Conservation (phyloP, 1,139 yeast species). For the Entelexis paramagnoliae region DNA sequence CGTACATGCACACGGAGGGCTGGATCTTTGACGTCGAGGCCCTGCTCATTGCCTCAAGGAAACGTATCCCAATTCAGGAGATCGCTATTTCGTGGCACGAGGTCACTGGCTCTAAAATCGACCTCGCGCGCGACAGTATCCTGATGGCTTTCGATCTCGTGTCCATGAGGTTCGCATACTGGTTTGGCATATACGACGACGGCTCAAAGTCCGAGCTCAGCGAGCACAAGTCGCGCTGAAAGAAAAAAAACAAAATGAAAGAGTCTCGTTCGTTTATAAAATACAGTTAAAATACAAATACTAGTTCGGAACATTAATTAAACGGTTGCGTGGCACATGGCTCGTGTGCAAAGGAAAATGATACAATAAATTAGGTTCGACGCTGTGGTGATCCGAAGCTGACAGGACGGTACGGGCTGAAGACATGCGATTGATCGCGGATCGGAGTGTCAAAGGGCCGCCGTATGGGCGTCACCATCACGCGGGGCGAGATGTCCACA, state of each 20-base stretch:
- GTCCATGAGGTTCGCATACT: conserved; percentile 79
- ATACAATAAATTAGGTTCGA: background rate
- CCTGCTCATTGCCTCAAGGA: conserved; percentile 65
- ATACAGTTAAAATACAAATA: background rate
- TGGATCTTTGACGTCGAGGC: conserved; percentile 98
- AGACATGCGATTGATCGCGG: conserved; percentile 24
- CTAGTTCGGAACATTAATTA: background rate
- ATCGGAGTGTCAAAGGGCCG: conserved; percentile 26
- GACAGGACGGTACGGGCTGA: conserved; percentile 22
- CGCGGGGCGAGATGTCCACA: conserved; percentile 14
- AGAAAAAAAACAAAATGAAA: too few species aligned
- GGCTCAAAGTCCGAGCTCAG: background rate
- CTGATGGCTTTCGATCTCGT: conserved; percentile 94
- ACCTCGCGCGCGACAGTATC: conserved; percentile 79
- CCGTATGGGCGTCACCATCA: conserved; percentile 23
- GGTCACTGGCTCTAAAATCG: conserved; percentile 89
- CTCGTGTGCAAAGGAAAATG: background rate
- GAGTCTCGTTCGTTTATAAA: too few species aligned
- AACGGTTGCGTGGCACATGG: background rate
- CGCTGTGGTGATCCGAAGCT: conserved; percentile 21
- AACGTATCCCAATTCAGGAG: conserved; percentile 56
- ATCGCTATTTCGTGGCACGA: conserved; percentile 94
- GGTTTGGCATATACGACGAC: conserved; percentile 62
- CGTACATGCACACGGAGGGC: conserved; percentile 90
- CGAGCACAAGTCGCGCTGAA: background rate